Evolutionary conservation across 1,139 yeast species (phyloP), one percentile per base, ranked within the genome.

Genomic region (Candida glucosophila): DNA sequence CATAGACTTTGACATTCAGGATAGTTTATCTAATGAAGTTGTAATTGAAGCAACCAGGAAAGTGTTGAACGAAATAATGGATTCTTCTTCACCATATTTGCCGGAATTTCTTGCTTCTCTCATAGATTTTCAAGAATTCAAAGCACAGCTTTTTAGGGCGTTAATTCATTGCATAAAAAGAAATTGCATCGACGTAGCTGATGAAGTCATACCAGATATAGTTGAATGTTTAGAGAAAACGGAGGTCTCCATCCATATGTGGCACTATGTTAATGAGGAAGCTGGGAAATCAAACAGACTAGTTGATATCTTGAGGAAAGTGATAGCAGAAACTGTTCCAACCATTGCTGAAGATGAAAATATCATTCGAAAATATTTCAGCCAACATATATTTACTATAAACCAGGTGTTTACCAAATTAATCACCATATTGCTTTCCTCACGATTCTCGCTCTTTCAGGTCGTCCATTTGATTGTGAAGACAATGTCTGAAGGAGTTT

Each of bases 211-310:
- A 4, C 48, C 59, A 2, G 35, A 46, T 7, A 44, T 78, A 3
- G 53, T 75, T 15, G 58, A 65, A 32, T 52, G 59, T 15, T 53
- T 74, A 24, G 92, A 82, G 41, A 71, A 75, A 39, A 47, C 74
- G 20, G 64, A 66, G 16, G 70, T 79, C 4, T 71, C 79, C 1
- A 47, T 54, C 24, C 58, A 55, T 13, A 47, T 80, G 8, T 75
- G 79, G 73, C 40, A 41, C 4, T 35, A 41, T 10, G 39, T 68
- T 7, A 56, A 57, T 27, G 34, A 41, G 4, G 41, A 40, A 12
- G 22, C 22, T 10, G 13, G 25, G 12, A 20, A 25, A 26, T 8
- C 36, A 20, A 14, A 15, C 14, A 17, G 30, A 16, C 34, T 41
- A 19, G 40, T 41, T 25, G 33, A 31, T 3, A 12, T 35, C 4